phyloP scores from a whole-genome alignment of 2,329 filamentous ascomycete genomes.

The Penicillium sp. region DNA sequence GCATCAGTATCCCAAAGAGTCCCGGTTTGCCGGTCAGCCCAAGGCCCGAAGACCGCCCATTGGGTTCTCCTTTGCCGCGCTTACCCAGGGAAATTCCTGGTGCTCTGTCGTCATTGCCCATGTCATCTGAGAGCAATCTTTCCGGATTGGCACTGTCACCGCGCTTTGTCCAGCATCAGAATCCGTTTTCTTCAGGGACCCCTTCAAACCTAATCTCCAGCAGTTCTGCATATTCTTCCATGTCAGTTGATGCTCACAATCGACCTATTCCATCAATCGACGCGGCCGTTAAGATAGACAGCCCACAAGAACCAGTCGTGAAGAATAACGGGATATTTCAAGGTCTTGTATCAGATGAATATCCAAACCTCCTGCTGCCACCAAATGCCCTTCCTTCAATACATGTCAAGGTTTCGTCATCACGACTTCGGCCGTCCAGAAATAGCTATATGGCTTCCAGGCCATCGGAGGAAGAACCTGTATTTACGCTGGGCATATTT shows the following conservation, averaged over 20 bases:
- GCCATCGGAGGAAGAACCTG: slow-evolving; percentile 78
- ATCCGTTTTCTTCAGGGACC: too few relatives aligned
- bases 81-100: slow-evolving; percentile 47
- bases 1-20: slow-evolving; percentile 48
- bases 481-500: slow-evolving; percentile 85
- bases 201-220: too few relatives aligned
- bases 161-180: too few relatives aligned
- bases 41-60: slow-evolving; percentile 54
- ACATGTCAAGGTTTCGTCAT: slow-evolving; percentile 79
- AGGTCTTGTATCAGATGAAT: slow-evolving; percentile 61
- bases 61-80: slow-evolving; percentile 51
- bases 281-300: slow-evolving; percentile 30
- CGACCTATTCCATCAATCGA: slow-evolving; percentile 33
- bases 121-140: too few relatives aligned
- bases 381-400: slow-evolving; percentile 83
- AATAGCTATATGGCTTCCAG: slow-evolving; percentile 73
- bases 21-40: slow-evolving; percentile 56
- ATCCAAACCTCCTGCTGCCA: slow-evolving; percentile 72
- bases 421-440: slow-evolving; percentile 80
- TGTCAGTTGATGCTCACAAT: too few relatives aligned
- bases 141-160: too few relatives aligned
- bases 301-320: too few relatives aligned
- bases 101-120: too few relatives aligned
- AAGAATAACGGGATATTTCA: too few relatives aligned
- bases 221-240: too few relatives aligned